Evolutionary conservation across 768 basidiomycete species (phyloP).

Genomic region (Sporobolomyces phaffii): DNA sequence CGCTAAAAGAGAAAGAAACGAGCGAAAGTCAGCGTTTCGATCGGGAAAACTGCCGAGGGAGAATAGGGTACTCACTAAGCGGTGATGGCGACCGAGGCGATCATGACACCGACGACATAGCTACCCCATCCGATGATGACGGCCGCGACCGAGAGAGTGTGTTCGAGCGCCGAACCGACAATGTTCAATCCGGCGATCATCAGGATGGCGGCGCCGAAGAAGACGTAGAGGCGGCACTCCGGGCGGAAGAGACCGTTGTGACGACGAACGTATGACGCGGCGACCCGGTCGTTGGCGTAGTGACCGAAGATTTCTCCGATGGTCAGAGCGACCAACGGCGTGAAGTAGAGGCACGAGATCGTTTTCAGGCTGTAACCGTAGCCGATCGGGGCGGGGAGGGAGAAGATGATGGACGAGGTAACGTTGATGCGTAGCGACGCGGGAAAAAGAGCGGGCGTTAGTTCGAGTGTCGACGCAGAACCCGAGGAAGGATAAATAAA

Average conservation of each 20-base stretch:
- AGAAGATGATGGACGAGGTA: constrained; percentile 30
- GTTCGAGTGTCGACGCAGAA: background rate
- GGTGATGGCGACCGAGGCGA: constrained; percentile 28
- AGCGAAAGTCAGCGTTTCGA: background rate
- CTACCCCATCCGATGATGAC: constrained; percentile 34
- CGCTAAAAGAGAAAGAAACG: background rate
- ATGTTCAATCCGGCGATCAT: constrained; percentile 36
- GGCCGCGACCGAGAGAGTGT: constrained; percentile 10
- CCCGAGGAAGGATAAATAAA: background rate
- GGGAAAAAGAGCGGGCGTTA: background rate
- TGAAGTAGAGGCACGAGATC: constrained; percentile 35
- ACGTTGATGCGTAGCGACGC: constrained; percentile 31
- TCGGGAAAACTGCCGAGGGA: background rate
- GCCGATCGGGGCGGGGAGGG: background rate
- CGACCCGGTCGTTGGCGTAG: constrained; percentile 31
- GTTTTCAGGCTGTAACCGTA: constrained; percentile 20
- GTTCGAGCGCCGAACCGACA: constrained; percentile 26
- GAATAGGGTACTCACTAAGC: constrained; percentile 20
- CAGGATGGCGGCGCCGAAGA: constrained; percentile 14
- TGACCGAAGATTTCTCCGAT: constrained; percentile 37
- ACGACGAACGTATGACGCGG: constrained; percentile 14
- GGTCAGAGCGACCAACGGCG: constrained; percentile 30
- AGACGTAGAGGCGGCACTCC: constrained; percentile 29
- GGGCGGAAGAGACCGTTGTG: constrained; percentile 31
- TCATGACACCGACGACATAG: constrained; percentile 36